Evolutionary conservation across 2,329 filamentous ascomycete genomes (phyloP), one percentile per base, ranked within the genome.

Genomic region (Teratosphaeria viscida): DNA sequence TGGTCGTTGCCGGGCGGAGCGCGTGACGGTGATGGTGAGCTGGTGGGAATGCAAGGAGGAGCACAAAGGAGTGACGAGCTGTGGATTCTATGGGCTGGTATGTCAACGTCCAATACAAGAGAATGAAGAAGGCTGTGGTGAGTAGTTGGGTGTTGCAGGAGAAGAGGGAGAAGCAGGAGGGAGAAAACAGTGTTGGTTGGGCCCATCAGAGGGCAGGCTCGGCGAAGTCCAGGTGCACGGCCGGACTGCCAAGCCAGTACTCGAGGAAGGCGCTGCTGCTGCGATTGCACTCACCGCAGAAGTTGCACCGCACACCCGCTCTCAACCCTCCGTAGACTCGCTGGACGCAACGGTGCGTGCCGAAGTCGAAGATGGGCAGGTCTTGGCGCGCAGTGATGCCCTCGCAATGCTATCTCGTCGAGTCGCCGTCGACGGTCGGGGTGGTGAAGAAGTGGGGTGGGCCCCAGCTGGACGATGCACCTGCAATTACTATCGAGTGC

Each of bases 81-180:
- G 59, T 67, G 67, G 67, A 67, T 70, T 68, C 67, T 69, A 71
- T 70, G 68, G 67, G 70, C 66, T 63, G 66, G 65, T 66, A 63
- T 62, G 65, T 67, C 61, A 66, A 67, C 67, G 61, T 65, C 66
- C 65, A 68, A 73, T 72, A 69, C 68, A 71, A 69, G 65, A 65
- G 69, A 69, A 72, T 72, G 70, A 71, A 71, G 66, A 71, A 66
- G 63, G 65, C 66, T 66, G 67, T 65, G 62, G 63, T 67, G 65
- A 64, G 66, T 63, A 32, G 52, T 27, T 43, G 23, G 32, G 65
- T 63, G 60, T 65, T 57, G 49, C 57, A 62, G 60, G 47, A 57
- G 52, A 61, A 55, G 59, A 60, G 57, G 59, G 57, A 53, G 27
- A 62, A 61, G 58, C 61, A 60, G 57, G 64, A 61, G 11, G 29